Evolutionary conservation across 805 yeast species (phyloP).

Genomic region (Jamesozyma gamospora): DNA sequence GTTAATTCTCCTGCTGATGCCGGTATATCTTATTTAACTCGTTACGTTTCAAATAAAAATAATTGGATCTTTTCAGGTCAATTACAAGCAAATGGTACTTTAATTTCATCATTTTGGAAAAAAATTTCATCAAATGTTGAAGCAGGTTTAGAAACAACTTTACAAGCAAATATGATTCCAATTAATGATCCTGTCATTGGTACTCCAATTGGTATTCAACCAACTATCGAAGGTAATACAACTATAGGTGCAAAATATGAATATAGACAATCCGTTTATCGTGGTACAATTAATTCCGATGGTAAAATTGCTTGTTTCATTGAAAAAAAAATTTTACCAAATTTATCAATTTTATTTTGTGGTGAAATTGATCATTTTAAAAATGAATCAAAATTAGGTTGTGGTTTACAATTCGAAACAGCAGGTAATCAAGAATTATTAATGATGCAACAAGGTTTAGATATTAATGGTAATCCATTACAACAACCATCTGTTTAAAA

Average conservation of each 20-base stretch:
- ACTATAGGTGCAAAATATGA: slow-evolving; percentile 96
- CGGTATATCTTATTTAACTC: slow-evolving; percentile 79
- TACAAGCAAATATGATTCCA: slow-evolving; percentile 68
- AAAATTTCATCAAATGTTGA: slow-evolving; percentile 86
- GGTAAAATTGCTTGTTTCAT: slow-evolving; percentile 88
- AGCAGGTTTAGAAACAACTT: slow-evolving; percentile 83
- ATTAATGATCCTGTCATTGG: slow-evolving; percentile 67
- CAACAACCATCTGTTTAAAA: slow-evolving; percentile 61
- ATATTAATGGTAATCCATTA: slow-evolving; percentile 76
- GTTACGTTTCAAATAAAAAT: slow-evolving; percentile 61
- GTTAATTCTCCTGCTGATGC: slow-evolving; percentile 80
- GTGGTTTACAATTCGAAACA: slow-evolving; percentile 91
- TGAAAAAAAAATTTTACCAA: slow-evolving; percentile 90
- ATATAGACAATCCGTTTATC: slow-evolving; percentile 89
- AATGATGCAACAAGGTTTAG: slow-evolving; percentile 85
- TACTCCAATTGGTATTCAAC: slow-evolving; percentile 71
- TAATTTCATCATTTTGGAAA: slow-evolving; percentile 88
- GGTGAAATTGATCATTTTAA: slow-evolving; percentile 89
- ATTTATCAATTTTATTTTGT: slow-evolving; percentile 75
- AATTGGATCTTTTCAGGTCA: slow-evolving; percentile 93
- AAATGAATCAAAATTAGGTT: slow-evolving; percentile 72
- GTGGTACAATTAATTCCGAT: slow-evolving; percentile 85
- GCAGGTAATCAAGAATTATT: slow-evolving; percentile 89
- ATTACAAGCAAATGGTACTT: slow-evolving; percentile 84
- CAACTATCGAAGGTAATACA: slow-evolving; percentile 82